Evolutionary conservation across 2,329 filamentous ascomycete genomes (phyloP), one percentile per base, ranked within the genome.

Genomic region (Sordariomycetes sp.): DNA sequence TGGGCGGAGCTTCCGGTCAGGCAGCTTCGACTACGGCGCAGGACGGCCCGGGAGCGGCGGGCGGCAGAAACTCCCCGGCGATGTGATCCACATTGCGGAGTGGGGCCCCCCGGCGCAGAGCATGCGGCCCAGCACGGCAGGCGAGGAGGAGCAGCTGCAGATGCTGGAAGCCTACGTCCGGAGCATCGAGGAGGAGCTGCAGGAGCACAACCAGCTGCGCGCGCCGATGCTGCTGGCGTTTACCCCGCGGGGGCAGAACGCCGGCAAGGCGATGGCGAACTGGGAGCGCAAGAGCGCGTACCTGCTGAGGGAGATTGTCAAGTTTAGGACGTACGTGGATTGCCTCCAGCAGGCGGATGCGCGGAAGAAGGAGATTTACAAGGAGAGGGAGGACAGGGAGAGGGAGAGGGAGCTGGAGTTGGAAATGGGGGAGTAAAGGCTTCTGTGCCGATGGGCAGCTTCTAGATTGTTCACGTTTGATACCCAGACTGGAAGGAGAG

Each of bases 211-310:
- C 66, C 87, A 91, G 67, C 76, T 97, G 62, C 85, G 94, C 62
- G 84, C 84, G 58, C 85, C 90, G 2, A 94, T 97, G 86, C 79
- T 91, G 57, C 78, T 96, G 57, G 90, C 94, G 10, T 97, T 95
- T 68, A 90, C 89, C 15, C 87, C 90, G 2, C 82, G 90, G 34
- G 87, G 92, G 60, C 79, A 82, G 42, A 97, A 97, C 65, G 81
- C 85, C 17, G 76, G 75, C 61, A 91, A 87, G 70, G 90, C 92
- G 17, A 92, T 97, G 87, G 79, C 85, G 22, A 99, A 99, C 70
- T 99, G 94, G 92, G 91, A 99, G 75, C 85, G 87, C 66, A 97
- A 97, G 74, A 95, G 89, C 58, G 86, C 89, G 34, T 96, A 97
- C 67, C 74, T 99, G 48, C 77, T 97, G 13, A 79, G 89, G 39